Evolutionary conservation across 108 stramenopile genomes (phyloP).

Genomic region (Nannochloropsis oceanica): DNA sequence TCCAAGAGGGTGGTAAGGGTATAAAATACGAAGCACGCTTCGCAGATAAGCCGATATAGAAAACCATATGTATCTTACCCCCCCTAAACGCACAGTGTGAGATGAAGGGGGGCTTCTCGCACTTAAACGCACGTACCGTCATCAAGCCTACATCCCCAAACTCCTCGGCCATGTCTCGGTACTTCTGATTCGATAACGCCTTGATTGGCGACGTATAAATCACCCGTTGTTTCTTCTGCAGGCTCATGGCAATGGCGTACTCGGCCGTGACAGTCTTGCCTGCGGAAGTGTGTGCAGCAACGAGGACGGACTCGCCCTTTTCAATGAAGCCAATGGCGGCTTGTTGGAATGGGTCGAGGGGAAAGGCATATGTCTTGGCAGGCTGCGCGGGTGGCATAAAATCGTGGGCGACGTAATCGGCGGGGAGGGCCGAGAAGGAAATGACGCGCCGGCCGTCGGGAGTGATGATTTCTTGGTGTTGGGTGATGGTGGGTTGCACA

Average conservation of each 20-base stretch:
- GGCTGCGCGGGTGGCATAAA: conserved; percentile 33
- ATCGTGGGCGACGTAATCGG: neutral
- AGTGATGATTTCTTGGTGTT: neutral
- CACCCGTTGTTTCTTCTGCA: conserved; percentile 75
- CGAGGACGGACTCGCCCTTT: conserved; percentile 68
- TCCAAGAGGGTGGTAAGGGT: too few species aligned
- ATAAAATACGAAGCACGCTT: too few species aligned
- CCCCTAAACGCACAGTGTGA: too few species aligned
- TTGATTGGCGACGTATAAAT: conserved; percentile 99
- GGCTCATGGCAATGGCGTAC: conserved; percentile 90
- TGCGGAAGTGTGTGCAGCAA: conserved; percentile 44
- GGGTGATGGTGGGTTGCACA: neutral
- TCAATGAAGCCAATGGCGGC: conserved; percentile 82
- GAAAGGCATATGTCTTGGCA: conserved; percentile 85
- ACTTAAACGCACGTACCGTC: neutral
- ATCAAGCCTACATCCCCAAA: conserved; percentile 31
- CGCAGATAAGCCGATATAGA: too few species aligned
- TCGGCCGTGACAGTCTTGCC: conserved; percentile 68
- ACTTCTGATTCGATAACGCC: conserved; percentile 96
- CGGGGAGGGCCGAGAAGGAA: neutral
- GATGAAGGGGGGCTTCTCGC: too few species aligned
- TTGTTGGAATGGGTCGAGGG: conserved; percentile 86
- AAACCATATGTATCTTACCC: too few species aligned
- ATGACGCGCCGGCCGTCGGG: neutral
- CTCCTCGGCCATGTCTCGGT: conserved; percentile 70